These are phyloP conservation scores for Didymosphaeria variabile DNA, from an alignment of 2,329 filamentous ascomycete genomes.

Conservation along the genomic window DNA sequence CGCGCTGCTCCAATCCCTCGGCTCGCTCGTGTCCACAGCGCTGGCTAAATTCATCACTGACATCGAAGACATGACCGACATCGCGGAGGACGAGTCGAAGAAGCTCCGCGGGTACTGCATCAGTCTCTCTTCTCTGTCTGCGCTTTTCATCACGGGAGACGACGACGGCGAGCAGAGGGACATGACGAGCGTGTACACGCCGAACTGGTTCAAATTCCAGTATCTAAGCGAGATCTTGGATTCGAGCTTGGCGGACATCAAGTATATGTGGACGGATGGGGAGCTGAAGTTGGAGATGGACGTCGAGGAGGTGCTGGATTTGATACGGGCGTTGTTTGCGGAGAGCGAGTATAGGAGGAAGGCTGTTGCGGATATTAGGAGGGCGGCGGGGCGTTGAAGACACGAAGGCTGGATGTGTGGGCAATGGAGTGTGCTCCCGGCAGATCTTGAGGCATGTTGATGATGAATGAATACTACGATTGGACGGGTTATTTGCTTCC, in stretches of 20 bases:
- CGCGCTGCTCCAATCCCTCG: constrained; percentile 68
- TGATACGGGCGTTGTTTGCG: constrained; percentile 71
- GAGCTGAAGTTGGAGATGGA: constrained; percentile 70
- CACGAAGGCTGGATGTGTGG: too few species aligned
- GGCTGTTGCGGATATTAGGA: constrained; percentile 65
- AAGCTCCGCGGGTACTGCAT: constrained; percentile 67
- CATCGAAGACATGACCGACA: constrained; percentile 70
- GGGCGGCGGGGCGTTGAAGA: constrained; percentile 31
- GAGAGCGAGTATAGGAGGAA: constrained; percentile 67
- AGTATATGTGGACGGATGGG: constrained; percentile 71
- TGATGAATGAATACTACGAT: too few species aligned
- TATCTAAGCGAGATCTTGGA: constrained; percentile 71
- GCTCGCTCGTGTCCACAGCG: constrained; percentile 65
- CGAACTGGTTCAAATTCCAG: constrained; percentile 72
- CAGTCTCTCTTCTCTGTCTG: constrained; percentile 63
- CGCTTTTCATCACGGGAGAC: constrained; percentile 63
- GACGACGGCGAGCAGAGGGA: constrained; percentile 53
- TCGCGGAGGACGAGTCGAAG: constrained; percentile 69
- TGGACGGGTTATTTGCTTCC: too few species aligned
- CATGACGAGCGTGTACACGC: constrained; percentile 69
- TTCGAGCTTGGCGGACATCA: constrained; percentile 70
- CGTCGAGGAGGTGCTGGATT: constrained; percentile 67
- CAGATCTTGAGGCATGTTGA: too few species aligned
- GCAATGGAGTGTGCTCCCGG: too few species aligned
- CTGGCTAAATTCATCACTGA: constrained; percentile 69